phyloP scores from a whole-genome alignment of 1,284 basidiomycete species.

The Takashimella tepidaria region DNA sequence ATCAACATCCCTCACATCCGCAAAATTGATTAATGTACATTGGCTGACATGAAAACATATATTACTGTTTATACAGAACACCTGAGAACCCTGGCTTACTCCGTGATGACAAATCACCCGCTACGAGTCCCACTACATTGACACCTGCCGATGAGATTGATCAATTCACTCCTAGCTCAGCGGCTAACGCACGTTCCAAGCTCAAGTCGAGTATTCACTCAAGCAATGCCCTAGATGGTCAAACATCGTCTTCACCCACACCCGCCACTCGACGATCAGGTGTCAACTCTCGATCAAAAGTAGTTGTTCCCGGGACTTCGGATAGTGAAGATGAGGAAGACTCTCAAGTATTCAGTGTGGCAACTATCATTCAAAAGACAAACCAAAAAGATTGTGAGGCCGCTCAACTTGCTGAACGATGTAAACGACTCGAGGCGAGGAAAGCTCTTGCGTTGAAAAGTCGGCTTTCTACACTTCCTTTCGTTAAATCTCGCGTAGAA shows the following conservation, averaged over 20 bases:
- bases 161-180: conserved; percentile 30
- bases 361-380: background rate
- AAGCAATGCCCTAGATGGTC: background rate
- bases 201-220: background rate
- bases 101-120: conserved; percentile 9
- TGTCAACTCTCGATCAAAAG: background rate
- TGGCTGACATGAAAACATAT: conserved; percentile 13
- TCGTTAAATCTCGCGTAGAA: background rate
- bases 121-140: conserved; percentile 14
- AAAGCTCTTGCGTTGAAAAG: conserved; percentile 2
- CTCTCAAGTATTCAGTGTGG: background rate
- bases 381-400: conserved; percentile 1
- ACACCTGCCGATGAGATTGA: conserved; percentile 30
- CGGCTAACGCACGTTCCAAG: background rate
- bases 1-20: background rate
- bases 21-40: too few species aligned
- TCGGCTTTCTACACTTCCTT: background rate
- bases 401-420: background rate
- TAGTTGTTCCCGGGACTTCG: conserved; percentile 9
- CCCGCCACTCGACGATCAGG: conserved; percentile 4
- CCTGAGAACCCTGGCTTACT: background rate
- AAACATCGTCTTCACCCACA: conserved; percentile 14
- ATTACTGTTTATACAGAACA: background rate
- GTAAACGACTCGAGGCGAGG: background rate
- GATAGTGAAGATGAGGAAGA: conserved; percentile 14